Percentiles rank a stretch among this genome's conserved stretches.
phyloP scores from a whole-genome alignment of 1,284 basidiomycete species.

The Spongiforma sp. region DNA sequence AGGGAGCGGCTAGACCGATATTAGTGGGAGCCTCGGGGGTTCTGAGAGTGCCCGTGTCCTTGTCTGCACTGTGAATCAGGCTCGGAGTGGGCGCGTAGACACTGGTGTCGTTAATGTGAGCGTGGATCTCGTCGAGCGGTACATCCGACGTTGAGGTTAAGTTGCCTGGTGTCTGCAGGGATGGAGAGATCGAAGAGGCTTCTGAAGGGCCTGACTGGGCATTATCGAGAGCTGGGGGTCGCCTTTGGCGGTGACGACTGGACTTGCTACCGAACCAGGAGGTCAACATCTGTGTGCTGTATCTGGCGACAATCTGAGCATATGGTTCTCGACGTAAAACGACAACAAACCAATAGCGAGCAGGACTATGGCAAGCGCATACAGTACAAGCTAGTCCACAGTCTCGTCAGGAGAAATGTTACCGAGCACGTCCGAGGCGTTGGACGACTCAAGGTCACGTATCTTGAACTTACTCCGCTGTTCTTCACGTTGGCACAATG shows the following conservation, averaged over 20 bases:
- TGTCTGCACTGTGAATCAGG: conserved; percentile 23
- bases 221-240: conserved; percentile 2
- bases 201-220: conserved; percentile 15
- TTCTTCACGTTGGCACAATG: no score
- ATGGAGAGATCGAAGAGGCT: conserved; percentile 25
- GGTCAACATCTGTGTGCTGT: no score
- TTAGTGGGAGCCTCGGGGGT: conserved; percentile 15
- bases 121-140: conserved; percentile 29
- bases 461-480: no score
- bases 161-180: conserved; percentile 14
- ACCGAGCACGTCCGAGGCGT: no score
- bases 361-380: no score
- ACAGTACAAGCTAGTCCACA: no score
- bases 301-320: no score
- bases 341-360: no score
- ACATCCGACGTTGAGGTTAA: conserved; percentile 25
- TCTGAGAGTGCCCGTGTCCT: conserved; percentile 12
- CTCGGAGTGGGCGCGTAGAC: conserved; percentile 26
- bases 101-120: conserved; percentile 30
- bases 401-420: no score
- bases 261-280: conserved; percentile 37
- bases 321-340: no score
- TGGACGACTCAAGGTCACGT: no score
- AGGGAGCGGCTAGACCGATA: conserved; percentile 6
- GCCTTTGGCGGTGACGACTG: conserved; percentile 22